Conservation (phyloP, 1,284 basidiomycete species). For the Ceratobasidium sp. region DNA sequence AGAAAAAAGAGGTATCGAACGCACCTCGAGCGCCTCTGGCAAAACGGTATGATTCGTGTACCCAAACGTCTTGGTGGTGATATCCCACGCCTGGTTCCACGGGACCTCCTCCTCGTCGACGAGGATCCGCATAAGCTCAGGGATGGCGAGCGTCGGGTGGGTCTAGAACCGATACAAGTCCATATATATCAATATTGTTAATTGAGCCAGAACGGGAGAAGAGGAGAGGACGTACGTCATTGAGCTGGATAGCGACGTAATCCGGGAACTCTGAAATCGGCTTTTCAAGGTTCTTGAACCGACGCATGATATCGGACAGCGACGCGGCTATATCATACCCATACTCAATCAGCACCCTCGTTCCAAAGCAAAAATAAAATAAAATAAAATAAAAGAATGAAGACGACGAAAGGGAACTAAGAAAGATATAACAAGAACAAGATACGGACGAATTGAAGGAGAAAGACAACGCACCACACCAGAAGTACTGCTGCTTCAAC, state of each 20-base stretch:
- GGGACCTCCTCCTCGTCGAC: conserved; percentile 89
- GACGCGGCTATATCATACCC: conserved; percentile 72
- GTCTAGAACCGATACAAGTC: conserved; percentile 73
- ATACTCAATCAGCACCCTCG: too few relatives aligned
- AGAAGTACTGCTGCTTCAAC: conserved; percentile 95
- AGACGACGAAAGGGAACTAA: too few relatives aligned
- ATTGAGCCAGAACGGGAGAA: too few relatives aligned
- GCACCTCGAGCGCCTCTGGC: conserved; percentile 51
- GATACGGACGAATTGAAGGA: too few relatives aligned
- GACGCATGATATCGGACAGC: conserved; percentile 86
- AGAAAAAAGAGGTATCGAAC: not conserved
- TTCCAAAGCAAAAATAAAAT: too few relatives aligned
- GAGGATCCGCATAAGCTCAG: conserved; percentile 91
- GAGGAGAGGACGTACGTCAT: conserved; percentile 69
- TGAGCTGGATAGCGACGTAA: conserved; percentile 89
- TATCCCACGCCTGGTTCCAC: conserved; percentile 87
- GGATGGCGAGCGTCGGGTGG: conserved; percentile 92
- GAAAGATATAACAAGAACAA: too few relatives aligned
- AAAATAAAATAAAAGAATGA: too few relatives aligned
- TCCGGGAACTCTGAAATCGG: conserved; percentile 83
- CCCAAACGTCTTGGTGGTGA: conserved; percentile 89
- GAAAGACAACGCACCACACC: conserved; percentile 66
- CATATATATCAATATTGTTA: too few relatives aligned
- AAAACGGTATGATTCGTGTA: conserved; percentile 92
- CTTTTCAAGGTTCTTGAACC: conserved; percentile 83